phyloP scores from a whole-genome alignment of 345 rosid genomes.

The Fremontodendron californicum region DNA sequence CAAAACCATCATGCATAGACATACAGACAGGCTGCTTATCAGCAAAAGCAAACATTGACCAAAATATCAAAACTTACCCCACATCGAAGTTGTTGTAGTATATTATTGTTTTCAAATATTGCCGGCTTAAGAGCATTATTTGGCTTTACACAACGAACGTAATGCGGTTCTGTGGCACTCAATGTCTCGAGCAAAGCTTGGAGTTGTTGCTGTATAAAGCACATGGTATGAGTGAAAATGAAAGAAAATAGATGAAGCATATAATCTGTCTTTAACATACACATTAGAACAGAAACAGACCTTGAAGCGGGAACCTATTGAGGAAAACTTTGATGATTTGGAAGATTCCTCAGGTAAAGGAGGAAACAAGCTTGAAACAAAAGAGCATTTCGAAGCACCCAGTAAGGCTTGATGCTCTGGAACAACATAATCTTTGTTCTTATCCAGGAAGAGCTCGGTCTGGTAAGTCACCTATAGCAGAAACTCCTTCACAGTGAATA shows the following conservation, averaged over 20 bases:
- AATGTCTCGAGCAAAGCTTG: conserved; percentile 88
- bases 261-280: neutral
- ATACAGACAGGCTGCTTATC: neutral
- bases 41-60: conserved; percentile 18
- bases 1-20: conserved; percentile 6
- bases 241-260: conserved; percentile 13
- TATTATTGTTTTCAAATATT: conserved; percentile 74
- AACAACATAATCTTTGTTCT: conserved; percentile 95
- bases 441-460: conserved; percentile 85
- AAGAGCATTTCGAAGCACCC: conserved; percentile 71
- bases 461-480: conserved; percentile 85
- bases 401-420: conserved; percentile 88
- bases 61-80: conserved; percentile 67
- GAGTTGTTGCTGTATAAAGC: conserved; percentile 80
- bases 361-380: conserved; percentile 81
- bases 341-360: conserved; percentile 76
- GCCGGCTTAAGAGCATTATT: conserved; percentile 89
- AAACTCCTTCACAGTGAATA: neutral
- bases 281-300: conserved; percentile 30
- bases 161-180: conserved; percentile 90
- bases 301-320: conserved; percentile 96
- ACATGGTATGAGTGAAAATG: conserved; percentile 17
- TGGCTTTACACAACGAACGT: conserved; percentile 96
- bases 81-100: conserved; percentile 89
- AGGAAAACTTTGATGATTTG: conserved; percentile 83